Evolutionary conservation across 768 basidiomycete genomes (phyloP), one percentile per base, ranked within the genome.

Genomic region (Russula sp.): DNA sequence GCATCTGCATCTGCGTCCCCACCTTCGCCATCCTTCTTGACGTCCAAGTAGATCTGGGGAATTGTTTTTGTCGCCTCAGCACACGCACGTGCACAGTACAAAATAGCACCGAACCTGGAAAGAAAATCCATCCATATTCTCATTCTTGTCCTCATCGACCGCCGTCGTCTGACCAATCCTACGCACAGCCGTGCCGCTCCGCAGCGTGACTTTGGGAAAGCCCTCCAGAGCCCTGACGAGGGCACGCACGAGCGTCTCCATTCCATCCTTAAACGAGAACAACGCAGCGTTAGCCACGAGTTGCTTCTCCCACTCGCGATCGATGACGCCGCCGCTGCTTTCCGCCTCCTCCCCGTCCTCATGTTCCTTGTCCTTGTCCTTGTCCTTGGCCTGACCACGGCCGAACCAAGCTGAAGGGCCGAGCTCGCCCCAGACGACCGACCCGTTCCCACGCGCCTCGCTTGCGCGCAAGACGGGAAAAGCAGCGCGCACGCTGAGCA

Each of bases 211-310:
- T 39, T 89, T 90, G 10, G 76, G 69, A 22, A 71, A 74, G 3
- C 69, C 61, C 14, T 71, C 66, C 1, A 96, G 73, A 11, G 78
- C 66, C 25, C 70, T 46, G 52, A 78, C 77, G 65, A 98, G 72
- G 1, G 81, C 79, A 16, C 77, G 70, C 1, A 86, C 80, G 58
- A 99, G 74, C 1, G 81, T 82, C 66, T 82, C 76, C 69, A 97
- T 76, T 1, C 96, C 96, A 32, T 88, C 82, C 57, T 73, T 75
- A 70, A 99, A 86, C 3, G 92, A 92, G 73, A 85, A 96, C 25
- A 96, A 83, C 47, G 92, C 84, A 4, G 80, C 79, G n/a, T 2
- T 5, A 13, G 74, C 74, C 16, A 77, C 72, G 82, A 93, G 81
- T 58, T 72, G 67, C 38, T 75, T 18, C 36, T 65, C 57, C 57